Base-by-base conservation (phyloP, 83 land plant species). In the Diphasiastrum complanatum region DNA sequence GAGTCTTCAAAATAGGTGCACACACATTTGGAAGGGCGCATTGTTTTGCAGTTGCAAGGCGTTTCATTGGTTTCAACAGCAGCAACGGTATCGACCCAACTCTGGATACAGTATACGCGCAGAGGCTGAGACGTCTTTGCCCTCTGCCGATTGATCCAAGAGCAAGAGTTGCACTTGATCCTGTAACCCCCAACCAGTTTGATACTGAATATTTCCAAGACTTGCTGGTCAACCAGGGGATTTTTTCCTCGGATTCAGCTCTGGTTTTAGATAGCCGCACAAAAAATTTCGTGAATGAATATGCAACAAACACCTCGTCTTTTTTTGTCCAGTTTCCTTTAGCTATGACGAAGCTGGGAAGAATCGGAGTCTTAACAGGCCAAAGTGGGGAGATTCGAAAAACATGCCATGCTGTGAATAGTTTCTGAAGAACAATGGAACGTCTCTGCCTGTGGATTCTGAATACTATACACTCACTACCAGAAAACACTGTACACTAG, bases 1-100 rank as follows among this genome's bases (percentile, higher is more conserved):
- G 23, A 45, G 53, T 2, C 33, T 47, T 28, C 14, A 11, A n/a
- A 12, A 11, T 61, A 83, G 84, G 84, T 10, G 84, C 79, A 12
- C 87, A 84, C 68, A 84, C 87, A 16, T 77, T 84, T 2, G 84
- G 87, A 51, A 24, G 54, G 1, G 71, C 87, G 2, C 87, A 84
- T 53, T 84, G 87, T 72, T 66, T 32, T 33, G 60, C 83, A 24
- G 79, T 83, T 75, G 72, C 64, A 5, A 79, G 75, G 34, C 63
- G 87, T 5, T 74, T 83, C 71, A 65, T 65, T 46, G 62, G 33
- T 46, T 34, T 48, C 40, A 23, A 60, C 14, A 65, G 68, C 38
- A 28, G 70, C 1, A 63, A 75, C 11, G 77, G 76, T 12, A 30
- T 68, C 3, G 88, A 84, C 58, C 23, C 67, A 6, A 68, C 70